These are phyloP conservation scores for Debaryomyces udenii DNA, from an alignment of 1,139 yeast genomes.

Conservation along the genomic window DNA sequence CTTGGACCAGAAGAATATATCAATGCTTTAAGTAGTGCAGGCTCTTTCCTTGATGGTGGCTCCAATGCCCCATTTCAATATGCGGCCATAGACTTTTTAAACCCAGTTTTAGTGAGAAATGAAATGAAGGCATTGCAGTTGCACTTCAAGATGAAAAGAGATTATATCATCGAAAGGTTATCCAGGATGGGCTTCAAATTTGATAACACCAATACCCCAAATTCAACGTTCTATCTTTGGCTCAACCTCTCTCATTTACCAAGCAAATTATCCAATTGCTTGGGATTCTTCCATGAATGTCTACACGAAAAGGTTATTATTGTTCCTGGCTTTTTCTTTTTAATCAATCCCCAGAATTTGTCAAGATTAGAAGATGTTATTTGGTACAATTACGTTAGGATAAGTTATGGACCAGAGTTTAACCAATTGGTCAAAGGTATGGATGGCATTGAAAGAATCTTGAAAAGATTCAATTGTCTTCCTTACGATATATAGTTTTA, in stretches of 20 bases:
- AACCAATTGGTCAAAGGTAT: slow-evolving; percentile 58
- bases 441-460: slow-evolving; percentile 67
- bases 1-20: slow-evolving; percentile 69
- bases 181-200: slow-evolving; percentile 61
- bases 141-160: slow-evolving; percentile 65
- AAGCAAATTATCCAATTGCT: slow-evolving; percentile 60
- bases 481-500: slow-evolving; percentile 28
- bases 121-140: slow-evolving; percentile 66
- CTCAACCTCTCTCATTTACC: slow-evolving; percentile 61
- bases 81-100: slow-evolving; percentile 61
- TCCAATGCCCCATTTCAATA: slow-evolving; percentile 67
- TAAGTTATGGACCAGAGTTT: slow-evolving; percentile 68
- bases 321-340: slow-evolving; percentile 71
- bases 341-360: slow-evolving; percentile 65
- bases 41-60: slow-evolving; percentile 69
- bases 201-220: slow-evolving; percentile 51
- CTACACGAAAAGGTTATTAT: slow-evolving; percentile 64
- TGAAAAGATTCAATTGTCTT: slow-evolving; percentile 47
- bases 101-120: slow-evolving; percentile 51
- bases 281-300: slow-evolving; percentile 72
- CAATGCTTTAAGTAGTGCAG: slow-evolving; percentile 61
- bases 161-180: slow-evolving; percentile 56
- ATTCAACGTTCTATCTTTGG: slow-evolving; percentile 69
- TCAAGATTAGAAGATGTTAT: slow-evolving; percentile 63
- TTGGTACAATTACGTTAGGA: slow-evolving; percentile 64